Evolutionary conservation across 345 rosid genomes (phyloP), one percentile per base, ranked within the genome.

Genomic region (Durio zibethinus): DNA sequence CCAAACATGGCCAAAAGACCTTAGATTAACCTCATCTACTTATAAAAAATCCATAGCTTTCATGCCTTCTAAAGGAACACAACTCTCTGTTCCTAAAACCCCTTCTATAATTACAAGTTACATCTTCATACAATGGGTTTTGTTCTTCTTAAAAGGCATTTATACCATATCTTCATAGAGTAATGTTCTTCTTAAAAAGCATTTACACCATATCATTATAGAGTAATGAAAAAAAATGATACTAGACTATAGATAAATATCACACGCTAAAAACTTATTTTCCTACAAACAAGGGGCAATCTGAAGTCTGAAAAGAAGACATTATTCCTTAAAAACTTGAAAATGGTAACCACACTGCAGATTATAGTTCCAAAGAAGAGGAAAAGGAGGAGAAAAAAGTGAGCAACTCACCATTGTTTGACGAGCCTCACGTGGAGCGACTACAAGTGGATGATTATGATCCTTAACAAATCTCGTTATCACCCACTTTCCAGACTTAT

Each of bases 371-470:
- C 69, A 48, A 23, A 71, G 43, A 61, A 73, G 40, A 75, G 27
- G 67, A 69, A 67, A 3, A 48, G 10, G 35, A 52, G 25, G 12
- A 4, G 33, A n/a, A 10, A 0, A 21, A 27, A 36, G 45, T 52
- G 23, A 65, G 36, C 21, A 72, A 80, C 89, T 84, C 27, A 94
- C 98, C 86, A 91, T 78, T 25, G 89, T 85, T 82, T 94, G 97
- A 52, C 98, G 97, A 76, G 91, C 94, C 85, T 90, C 88, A 0
- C 92, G 97, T 47, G 89, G 94, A 2, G 91, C 80, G 10, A 90
- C 88, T 18, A 92, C 86, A 4, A 92, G 94, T 0, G 94, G 93
- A 85, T 94, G 98, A 83, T 91, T 94, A 79, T 94, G 97, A 63
- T 92, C 98, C 86, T 85, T 91, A 7, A 89, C 86, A 73, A 92